These are phyloP conservation scores for Penicillium maclennaniae DNA, from an alignment of 495 filamentous ascomycete genomes.

Conservation along the genomic window DNA sequence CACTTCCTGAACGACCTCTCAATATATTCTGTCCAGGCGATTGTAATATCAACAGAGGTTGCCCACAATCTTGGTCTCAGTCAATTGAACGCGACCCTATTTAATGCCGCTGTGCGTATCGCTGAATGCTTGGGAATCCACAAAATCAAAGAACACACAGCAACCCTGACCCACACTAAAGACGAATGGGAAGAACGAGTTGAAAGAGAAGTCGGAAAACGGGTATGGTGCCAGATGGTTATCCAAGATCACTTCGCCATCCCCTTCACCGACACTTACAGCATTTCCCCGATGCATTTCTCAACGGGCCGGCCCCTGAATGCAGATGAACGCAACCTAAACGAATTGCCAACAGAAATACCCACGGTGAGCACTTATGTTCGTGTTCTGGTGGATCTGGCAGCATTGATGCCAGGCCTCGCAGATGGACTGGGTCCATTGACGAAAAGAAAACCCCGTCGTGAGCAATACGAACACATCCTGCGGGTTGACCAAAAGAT, in stretches of 20 bases:
- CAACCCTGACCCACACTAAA: constrained; percentile 15
- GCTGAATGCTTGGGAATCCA: constrained; percentile 36
- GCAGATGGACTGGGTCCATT: constrained; percentile 37
- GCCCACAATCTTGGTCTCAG: constrained; percentile 46
- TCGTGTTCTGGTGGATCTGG: constrained; percentile 37
- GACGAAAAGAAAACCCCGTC: constrained; percentile 24
- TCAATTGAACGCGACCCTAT: constrained; percentile 37
- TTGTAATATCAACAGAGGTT: constrained; percentile 41
- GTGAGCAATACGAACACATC: constrained; percentile 42
- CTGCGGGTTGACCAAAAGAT: constrained; percentile 40
- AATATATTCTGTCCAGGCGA: constrained; percentile 41
- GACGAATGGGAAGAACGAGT: constrained; percentile 27
- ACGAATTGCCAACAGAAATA: constrained; percentile 22
- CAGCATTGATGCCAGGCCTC: constrained; percentile 38
- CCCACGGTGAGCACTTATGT: constrained; percentile 41
- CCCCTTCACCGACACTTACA: constrained; percentile 46
- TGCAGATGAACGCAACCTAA: constrained; percentile 38
- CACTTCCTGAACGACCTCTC: constrained; percentile 34
- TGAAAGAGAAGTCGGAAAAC: constrained; percentile 37
- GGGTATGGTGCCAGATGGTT: constrained; percentile 44
- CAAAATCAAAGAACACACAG: constrained; percentile 23
- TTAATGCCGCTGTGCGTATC: constrained; percentile 39
- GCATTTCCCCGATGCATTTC: constrained; percentile 39
- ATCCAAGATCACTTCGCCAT: constrained; percentile 50
- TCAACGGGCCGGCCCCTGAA: constrained; percentile 38